Base-by-base conservation (phyloP, 1,139 yeast genomes). In the Geotrichum cucujoidarum region DNA sequence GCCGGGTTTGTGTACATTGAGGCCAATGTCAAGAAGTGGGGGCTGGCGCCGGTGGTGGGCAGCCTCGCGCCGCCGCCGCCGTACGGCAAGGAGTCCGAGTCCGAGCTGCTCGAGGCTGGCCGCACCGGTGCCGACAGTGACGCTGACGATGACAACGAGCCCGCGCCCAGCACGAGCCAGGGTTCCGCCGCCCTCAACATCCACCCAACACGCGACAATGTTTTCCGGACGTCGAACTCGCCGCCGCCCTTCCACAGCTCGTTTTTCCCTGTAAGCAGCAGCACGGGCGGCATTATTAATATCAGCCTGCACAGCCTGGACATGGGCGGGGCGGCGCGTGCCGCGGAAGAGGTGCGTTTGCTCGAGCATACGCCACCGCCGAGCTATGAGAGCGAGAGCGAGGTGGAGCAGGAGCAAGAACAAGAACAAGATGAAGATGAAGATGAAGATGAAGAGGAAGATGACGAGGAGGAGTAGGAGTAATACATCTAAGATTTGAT, bases 1-100 rank as follows among this genome's bases (percentile, higher is more conserved):
- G 70, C 81, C 43, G 98, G 97, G 1, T 92, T 81, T 68, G 96
- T 92, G 1, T 90, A 86, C 72, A 87, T 92, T 51, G 97, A 92
- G 65, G 97, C 97, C 5, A 90, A 92, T 64, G 95, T 88, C 27
- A 77, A 88, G 58, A 90, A 89, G 64, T 87, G 95, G 74, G 96
- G 96, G 2, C 83, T 92, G 57, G 95, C 95, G 24, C 83, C 85
- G 40, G 76, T 78, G 36, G 80, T 71, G 50, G 92, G 90, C 1
- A 74, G 78, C 1, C 73, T 83, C 52, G 88, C 88, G 2, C 83
- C 88, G 1, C 92, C 92, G 1, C 92, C 92, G 0, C 75, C 85
- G 1, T 83, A 83, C 57, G 80, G 81, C 30, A 69, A 72, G 24
- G 77, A 74, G 50, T 70, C 68, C 8, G 73, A 69, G 44, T 68